A percentile compares a stretch with the other conserved stretches of the same genome.
Evolutionary conservation across 352 stramenopile species (phyloP).

Genomic region (Phytopythium boreale): DNA sequence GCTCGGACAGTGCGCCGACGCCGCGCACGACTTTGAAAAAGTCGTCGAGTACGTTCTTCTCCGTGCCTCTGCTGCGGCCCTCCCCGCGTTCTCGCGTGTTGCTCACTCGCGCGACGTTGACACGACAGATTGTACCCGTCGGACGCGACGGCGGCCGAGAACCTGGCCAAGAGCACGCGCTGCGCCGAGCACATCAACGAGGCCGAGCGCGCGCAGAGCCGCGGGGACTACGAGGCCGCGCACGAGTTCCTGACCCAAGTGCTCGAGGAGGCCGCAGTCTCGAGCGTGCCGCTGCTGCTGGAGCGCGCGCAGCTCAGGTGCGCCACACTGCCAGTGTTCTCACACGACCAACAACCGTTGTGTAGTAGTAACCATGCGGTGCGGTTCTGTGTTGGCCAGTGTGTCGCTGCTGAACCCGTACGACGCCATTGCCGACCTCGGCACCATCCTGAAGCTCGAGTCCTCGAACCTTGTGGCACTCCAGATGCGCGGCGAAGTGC

Average conservation of each 20-base stretch:
- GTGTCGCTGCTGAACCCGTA: conserved; percentile 65
- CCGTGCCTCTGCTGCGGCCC: neutral
- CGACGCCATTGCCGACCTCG: conserved; percentile 73
- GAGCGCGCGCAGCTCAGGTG: conserved; percentile 65
- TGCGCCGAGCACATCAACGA: conserved; percentile 65
- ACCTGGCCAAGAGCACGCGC: conserved; percentile 58
- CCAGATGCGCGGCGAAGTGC: conserved; percentile 69
- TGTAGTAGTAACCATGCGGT: neutral
- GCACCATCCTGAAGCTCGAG: conserved; percentile 70
- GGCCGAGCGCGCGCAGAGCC: conserved; percentile 59
- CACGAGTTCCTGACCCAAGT: conserved; percentile 66
- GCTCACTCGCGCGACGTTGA: neutral
- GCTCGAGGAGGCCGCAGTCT: conserved; percentile 66
- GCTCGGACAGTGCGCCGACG: conserved; percentile 64
- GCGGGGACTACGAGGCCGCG: conserved; percentile 60
- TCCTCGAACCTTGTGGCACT: conserved; percentile 62
- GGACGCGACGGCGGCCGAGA: conserved; percentile 43
- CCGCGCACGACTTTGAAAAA: conserved; percentile 50
- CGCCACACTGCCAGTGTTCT: neutral
- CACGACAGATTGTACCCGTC: conserved; percentile 46
- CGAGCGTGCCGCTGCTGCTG: conserved; percentile 61
- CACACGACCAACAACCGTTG: neutral
- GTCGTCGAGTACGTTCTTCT: conserved; percentile 38
- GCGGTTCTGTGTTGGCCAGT: conserved; percentile 17
- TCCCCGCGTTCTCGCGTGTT: no score